These are phyloP conservation scores for Apiospora marii DNA, from an alignment of 2,329 filamentous ascomycete species.

Conservation along the genomic window DNA sequence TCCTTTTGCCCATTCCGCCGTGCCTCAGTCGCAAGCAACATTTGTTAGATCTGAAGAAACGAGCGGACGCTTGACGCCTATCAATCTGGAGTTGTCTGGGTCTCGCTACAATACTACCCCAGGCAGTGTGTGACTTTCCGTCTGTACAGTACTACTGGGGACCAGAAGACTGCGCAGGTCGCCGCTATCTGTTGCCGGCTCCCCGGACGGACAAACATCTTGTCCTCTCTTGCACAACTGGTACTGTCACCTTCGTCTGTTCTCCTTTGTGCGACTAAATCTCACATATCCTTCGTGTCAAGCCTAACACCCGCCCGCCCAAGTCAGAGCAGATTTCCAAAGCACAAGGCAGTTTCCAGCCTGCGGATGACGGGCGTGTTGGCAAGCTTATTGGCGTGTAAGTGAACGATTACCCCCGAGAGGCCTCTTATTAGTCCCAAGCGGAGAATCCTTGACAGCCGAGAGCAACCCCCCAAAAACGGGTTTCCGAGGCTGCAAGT, in stretches of 20 bases:
- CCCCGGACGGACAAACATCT: slow-evolving; percentile 11
- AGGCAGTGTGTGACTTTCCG: slow-evolving; percentile 7
- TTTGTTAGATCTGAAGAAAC: neutral
- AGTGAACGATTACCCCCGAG: neutral
- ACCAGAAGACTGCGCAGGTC: neutral
- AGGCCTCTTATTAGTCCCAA: neutral
- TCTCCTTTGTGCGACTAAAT: slow-evolving; percentile 14
- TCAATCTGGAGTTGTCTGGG: slow-evolving; percentile 7
- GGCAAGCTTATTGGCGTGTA: neutral
- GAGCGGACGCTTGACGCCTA: neutral
- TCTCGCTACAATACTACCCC: neutral
- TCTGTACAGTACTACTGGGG: neutral
- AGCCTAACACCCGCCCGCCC: neutral
- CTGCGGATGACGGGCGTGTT: neutral
- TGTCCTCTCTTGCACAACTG: slow-evolving; percentile 15
- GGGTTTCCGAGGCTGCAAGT: slow-evolving; percentile 20
- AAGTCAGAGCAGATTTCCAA: neutral
- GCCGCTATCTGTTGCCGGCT: slow-evolving; percentile 19
- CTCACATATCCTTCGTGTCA: neutral
- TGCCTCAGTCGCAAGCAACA: slow-evolving; percentile 5
- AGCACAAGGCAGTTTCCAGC: neutral
- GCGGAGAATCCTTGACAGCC: slow-evolving; percentile 18
- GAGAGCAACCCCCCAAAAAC: neutral
- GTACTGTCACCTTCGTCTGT: slow-evolving; percentile 20
- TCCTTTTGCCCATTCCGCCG: neutral